A percentile compares a stretch with the other conserved stretches of the same genome.
phyloP scores from a whole-genome alignment of 129 eudicot species.

The Pulicaria dysenterica region DNA sequence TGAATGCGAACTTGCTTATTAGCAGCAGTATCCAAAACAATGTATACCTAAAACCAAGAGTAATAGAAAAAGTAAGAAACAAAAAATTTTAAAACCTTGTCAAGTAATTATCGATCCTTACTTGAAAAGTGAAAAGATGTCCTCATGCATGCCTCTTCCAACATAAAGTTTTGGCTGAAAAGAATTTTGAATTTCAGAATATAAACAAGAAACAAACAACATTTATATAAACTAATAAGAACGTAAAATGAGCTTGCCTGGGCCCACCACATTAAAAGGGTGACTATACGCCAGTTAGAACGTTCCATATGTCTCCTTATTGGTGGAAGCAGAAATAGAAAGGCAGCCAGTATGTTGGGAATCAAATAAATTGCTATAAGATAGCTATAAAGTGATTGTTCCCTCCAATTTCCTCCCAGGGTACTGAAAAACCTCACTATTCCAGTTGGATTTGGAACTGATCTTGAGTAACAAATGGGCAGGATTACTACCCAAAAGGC shows the following conservation, averaged over 20 bases:
- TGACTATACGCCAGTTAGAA: conserved; percentile 77
- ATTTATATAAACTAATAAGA: not conserved
- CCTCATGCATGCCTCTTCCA: conserved; percentile 99
- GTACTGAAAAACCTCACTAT: conserved; percentile 65
- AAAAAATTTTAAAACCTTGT: not conserved
- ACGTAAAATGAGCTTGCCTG: conserved; percentile 55
- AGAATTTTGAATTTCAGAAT: conserved; percentile 12
- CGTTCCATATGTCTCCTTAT: conserved; percentile 88
- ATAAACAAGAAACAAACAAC: conserved; percentile 2
- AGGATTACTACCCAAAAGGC: conserved; percentile 86
- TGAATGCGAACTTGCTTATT: conserved; percentile 95
- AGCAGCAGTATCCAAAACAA: conserved; percentile 85
- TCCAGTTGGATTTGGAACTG: conserved; percentile 80
- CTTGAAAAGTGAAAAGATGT: conserved; percentile 84
- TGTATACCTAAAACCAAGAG: conserved; percentile 61
- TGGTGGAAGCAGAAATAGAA: conserved; percentile 85
- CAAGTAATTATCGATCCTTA: conserved; percentile 41
- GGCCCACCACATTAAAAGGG: conserved; percentile 90
- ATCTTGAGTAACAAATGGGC: conserved; percentile 74
- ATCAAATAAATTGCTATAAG: conserved; percentile 81
- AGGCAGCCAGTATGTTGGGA: conserved; percentile 72
- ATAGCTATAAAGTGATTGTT: conserved; percentile 60
- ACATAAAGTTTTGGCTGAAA: conserved; percentile 95
- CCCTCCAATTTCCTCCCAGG: conserved; percentile 61
- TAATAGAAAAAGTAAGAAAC: conserved; percentile 2